Evolutionary conservation across 169 alveolate genomes (phyloP), one percentile per base, ranked within the genome.

Genomic region (Cystoisospora suis): DNA sequence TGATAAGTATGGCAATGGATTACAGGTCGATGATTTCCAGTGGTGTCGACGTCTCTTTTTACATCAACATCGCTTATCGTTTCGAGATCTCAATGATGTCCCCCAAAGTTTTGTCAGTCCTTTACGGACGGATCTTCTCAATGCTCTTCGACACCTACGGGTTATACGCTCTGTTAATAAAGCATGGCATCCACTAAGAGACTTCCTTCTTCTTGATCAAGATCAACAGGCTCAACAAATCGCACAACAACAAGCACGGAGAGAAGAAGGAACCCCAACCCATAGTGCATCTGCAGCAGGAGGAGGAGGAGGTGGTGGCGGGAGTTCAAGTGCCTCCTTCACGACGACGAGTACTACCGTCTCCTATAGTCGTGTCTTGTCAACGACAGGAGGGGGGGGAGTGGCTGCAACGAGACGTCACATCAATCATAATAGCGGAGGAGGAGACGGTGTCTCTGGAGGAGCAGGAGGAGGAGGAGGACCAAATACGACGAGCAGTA

Each of bases 31-130:
- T 3, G 86, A 75, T 44, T 45, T 40, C 65, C 59, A 75, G 65
- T 75, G 86, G 86, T 75, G 86, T 45, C 86, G 86, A 23, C 59
- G 86, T 15, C 59, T 44, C 65, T 75, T 75, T 23, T 65, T 75
- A 2, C 86, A 75, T 65, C 65, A 75, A 65, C 65, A 44, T 27
- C 61, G 65, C 27, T 65, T 75, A 6, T 72, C 83, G 58, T 72
- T 72, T 34, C 83, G 83, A 5, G 83, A 72, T 38, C 32, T 72
- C 58, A 34, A 40, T 15, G 83, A 72, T 53, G 20, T 38, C 38
- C 58, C 83, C 3, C 83, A 40, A 29, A 40, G 83, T 53, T 72
- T 72, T 32, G 53, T 72, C 56, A 72, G 83, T 17, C 83, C 83
- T 9, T 53, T 72, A 17, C 83, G 83, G 34, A 56, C 83, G 42